Evolutionary conservation across 805 yeast species (phyloP).

Genomic region (Cyberlindnera mississippiensis): DNA sequence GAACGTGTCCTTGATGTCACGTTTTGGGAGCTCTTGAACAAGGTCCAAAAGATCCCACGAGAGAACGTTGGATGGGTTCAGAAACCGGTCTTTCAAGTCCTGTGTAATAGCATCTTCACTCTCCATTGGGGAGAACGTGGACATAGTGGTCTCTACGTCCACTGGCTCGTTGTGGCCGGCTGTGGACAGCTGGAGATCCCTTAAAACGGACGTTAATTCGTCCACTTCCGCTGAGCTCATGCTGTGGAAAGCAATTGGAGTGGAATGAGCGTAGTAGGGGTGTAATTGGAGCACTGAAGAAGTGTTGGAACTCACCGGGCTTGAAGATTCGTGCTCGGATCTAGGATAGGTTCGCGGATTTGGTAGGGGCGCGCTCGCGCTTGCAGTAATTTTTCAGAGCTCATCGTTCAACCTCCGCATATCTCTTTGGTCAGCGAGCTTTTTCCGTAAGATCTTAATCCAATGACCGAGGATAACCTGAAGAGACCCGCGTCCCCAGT

Average conservation of each 20-base stretch:
- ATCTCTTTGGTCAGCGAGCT: too few species aligned
- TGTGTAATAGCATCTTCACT: conserved; percentile 11
- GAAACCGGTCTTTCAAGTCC: conserved; percentile 37
- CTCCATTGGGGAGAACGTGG: not conserved
- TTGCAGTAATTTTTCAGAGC: not conserved
- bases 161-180: not conserved
- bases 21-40: conserved; percentile 54
- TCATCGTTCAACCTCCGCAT: not conserved
- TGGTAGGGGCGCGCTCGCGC: not conserved
- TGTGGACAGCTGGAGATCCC: conserved; percentile 5
- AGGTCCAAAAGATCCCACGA: conserved; percentile 69
- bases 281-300: too few species aligned
- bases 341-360: too few species aligned
- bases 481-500: conserved; percentile 24
- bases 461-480: conserved; percentile 15
- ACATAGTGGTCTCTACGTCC: not conserved
- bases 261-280: too few species aligned
- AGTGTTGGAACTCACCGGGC: too few species aligned
- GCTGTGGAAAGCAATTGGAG: too few species aligned
- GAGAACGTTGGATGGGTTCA: conserved; percentile 60
- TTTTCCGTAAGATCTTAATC: too few species aligned
- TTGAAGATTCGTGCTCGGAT: too few species aligned
- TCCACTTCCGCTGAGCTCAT: too few species aligned
- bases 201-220: conserved; percentile 5
- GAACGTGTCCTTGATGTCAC: conserved; percentile 23